phyloP scores from a whole-genome alignment of 768 basidiomycete species.

The Nevesoporus exiguus region DNA sequence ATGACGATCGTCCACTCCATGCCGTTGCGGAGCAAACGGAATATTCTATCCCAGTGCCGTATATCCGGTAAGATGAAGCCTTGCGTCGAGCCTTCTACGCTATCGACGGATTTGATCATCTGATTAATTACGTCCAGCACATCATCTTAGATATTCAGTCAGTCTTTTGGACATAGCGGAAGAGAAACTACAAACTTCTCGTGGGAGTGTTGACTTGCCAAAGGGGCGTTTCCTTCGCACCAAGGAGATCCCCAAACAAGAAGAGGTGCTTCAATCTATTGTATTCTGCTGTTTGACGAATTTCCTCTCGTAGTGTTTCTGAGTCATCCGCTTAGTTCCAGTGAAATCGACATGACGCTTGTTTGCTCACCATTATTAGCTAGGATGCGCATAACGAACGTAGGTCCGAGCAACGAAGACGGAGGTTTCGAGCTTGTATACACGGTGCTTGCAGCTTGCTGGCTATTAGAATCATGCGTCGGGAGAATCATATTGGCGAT shows the following conservation, averaged over 20 bases:
- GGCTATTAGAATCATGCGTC: background rate
- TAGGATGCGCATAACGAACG: slow-evolving; percentile 1
- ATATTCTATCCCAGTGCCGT: slow-evolving; percentile 2
- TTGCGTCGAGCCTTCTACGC: slow-evolving; percentile 3
- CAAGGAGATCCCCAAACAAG: slow-evolving; percentile 5
- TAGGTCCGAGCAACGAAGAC: slow-evolving; percentile 1
- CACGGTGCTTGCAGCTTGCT: background rate
- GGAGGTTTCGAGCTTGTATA: background rate
- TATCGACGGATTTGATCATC: slow-evolving; percentile 5
- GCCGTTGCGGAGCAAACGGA: background rate
- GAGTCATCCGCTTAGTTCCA: background rate
- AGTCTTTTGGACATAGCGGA: background rate
- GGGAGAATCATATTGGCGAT: slow-evolving; percentile 5
- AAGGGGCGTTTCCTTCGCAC: background rate
- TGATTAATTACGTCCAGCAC: slow-evolving; percentile 2
- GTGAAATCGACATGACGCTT: background rate
- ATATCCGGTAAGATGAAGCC: slow-evolving; percentile 5
- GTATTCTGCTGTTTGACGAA: slow-evolving; percentile 15
- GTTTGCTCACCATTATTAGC: slow-evolving; percentile 6
- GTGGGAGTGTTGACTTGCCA: slow-evolving; percentile 3
- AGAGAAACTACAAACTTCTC: background rate
- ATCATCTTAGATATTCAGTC: background rate
- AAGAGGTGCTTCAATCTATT: slow-evolving; percentile 16
- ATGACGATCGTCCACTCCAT: slow-evolving; percentile 1
- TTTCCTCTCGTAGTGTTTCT: slow-evolving; percentile 20